A percentile compares a stretch with the other conserved stretches of the same genome.
These are phyloP conservation scores for Chytriomyces hyalinus DNA, from an alignment of 192 early-diverging fungal genomes.

Conservation along the genomic window DNA sequence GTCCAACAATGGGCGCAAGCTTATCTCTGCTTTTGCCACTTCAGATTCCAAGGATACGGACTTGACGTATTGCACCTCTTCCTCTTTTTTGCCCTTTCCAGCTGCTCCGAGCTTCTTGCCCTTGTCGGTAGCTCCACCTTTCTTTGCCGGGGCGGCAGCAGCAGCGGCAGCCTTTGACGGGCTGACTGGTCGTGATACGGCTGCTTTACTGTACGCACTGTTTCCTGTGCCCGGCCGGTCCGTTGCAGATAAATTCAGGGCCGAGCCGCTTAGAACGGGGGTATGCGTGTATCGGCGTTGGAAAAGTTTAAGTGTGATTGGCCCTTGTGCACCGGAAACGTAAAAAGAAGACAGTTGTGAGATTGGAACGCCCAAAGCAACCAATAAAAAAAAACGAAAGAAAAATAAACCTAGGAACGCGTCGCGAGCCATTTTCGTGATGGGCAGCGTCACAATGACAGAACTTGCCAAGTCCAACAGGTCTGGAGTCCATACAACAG, in stretches of 20 bases:
- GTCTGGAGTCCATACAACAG: slow-evolving; percentile 22
- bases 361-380: not conserved
- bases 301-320: not conserved
- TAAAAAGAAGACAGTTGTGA: not conserved
- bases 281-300: slow-evolving; percentile 5
- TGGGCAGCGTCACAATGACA: not conserved
- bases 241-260: not conserved
- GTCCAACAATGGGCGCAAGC: slow-evolving; percentile 18
- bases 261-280: not conserved
- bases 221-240: not conserved
- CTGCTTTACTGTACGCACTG: not conserved
- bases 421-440: slow-evolving; percentile 15
- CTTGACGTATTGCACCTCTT: slow-evolving; percentile 23
- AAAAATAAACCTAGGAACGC: slow-evolving; percentile 18
- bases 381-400: not conserved
- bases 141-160: not conserved
- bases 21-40: not conserved
- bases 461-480: slow-evolving; percentile 15
- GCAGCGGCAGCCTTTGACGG: slow-evolving; percentile 6
- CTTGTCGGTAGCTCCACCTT: not conserved
- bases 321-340: not conserved
- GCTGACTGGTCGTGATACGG: slow-evolving; percentile 1
- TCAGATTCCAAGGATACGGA: slow-evolving; percentile 3
- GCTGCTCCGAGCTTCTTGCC: not conserved
- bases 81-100: slow-evolving; percentile 29